These are phyloP conservation scores for Candida freyschussii DNA, from an alignment of 1,139 yeast species.

Conservation along the genomic window DNA sequence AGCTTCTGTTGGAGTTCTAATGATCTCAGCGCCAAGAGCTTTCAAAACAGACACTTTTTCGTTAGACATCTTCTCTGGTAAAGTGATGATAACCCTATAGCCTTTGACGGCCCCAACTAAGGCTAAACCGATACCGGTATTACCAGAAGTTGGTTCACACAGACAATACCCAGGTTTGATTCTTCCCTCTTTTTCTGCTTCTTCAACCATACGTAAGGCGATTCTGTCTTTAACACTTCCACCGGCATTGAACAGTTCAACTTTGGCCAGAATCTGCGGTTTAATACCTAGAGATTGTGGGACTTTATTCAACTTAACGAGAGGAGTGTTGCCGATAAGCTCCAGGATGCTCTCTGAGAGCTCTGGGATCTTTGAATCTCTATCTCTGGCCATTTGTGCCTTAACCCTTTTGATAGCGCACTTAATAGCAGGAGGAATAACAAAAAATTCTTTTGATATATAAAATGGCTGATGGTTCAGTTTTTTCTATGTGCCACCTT, in stretches of 20 bases:
- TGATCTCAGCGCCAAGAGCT: slow-evolving; percentile 87
- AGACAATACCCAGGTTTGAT: slow-evolving; percentile 83
- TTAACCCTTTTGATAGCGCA: no score
- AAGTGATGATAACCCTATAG: slow-evolving; percentile 80
- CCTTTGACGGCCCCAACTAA: slow-evolving; percentile 84
- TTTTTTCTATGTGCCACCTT: no score
- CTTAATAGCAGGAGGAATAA: no score
- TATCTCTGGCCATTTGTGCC: slow-evolving; percentile 3
- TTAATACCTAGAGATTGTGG: slow-evolving; percentile 76
- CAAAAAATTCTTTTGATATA: no score
- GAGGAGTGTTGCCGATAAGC: slow-evolving; percentile 80
- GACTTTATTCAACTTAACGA: slow-evolving; percentile 67
- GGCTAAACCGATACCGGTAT: slow-evolving; percentile 87
- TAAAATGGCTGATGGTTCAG: no score
- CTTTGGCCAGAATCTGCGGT: slow-evolving; percentile 79
- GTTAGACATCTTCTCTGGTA: slow-evolving; percentile 91
- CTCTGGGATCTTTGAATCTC: slow-evolving; percentile 10
- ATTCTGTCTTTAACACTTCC: slow-evolving; percentile 96
- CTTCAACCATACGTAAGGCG: slow-evolving; percentile 80
- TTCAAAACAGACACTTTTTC: slow-evolving; percentile 85
- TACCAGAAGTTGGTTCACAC: slow-evolving; percentile 88
- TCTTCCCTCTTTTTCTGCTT: slow-evolving; percentile 74
- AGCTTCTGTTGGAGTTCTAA: slow-evolving; percentile 89
- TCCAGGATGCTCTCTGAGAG: slow-evolving; percentile 43
- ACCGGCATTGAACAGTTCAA: slow-evolving; percentile 86